Conservation (phyloP, 208 protist genomes). For the Acanthamoeba culbertsoni region DNA sequence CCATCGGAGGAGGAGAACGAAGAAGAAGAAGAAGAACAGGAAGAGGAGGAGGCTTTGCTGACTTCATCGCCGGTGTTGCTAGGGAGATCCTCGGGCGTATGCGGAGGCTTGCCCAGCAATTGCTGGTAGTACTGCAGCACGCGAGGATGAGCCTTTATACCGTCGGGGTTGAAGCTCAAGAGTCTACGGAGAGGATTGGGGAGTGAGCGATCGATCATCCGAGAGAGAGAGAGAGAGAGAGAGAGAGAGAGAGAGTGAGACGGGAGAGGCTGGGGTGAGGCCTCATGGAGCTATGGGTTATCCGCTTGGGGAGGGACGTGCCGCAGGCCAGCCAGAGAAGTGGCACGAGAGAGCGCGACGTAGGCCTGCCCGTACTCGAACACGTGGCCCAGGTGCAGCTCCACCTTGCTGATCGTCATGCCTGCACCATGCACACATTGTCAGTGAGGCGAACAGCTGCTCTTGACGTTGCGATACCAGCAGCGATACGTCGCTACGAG, state of each 20-base stretch:
- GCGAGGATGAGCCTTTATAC: conserved; percentile 15
- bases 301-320: too few relatives aligned
- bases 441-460: too few relatives aligned
- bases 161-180: conserved; percentile 5
- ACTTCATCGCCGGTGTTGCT: not conserved
- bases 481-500: too few relatives aligned
- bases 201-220: too few relatives aligned
- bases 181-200: not conserved
- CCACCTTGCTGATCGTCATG: conserved; percentile 53
- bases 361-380: conserved; percentile 58
- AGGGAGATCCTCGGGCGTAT: not conserved
- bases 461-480: too few relatives aligned
- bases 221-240: too few relatives aligned
- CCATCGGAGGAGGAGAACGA: not conserved
- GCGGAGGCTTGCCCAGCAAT: not conserved
- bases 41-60: not conserved
- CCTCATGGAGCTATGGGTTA: too few relatives aligned
- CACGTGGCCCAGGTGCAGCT: conserved; percentile 43
- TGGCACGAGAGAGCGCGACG: conserved; percentile 36
- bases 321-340: too few relatives aligned
- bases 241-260: too few relatives aligned
- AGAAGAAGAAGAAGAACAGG: not conserved
- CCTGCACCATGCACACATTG: too few relatives aligned
- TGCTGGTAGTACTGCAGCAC: not conserved
- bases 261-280: too few relatives aligned